Evolutionary conservation across 139 green algal species (phyloP), one percentile per base, ranked within the genome.

Genomic region (Micractinium sp.): DNA sequence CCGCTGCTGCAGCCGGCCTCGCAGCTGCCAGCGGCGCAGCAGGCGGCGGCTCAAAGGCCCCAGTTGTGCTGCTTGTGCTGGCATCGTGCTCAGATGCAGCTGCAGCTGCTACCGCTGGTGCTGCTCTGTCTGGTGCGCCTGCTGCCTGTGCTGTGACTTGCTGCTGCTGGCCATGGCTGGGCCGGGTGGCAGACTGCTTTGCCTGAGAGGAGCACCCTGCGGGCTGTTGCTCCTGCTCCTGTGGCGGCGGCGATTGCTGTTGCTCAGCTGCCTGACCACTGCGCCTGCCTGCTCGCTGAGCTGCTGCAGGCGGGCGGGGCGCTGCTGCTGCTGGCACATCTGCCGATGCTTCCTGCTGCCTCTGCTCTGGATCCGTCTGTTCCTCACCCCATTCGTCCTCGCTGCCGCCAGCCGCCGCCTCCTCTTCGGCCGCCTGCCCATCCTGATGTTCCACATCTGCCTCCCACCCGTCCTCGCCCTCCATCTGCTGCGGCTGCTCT

Each of bases 51-150:
- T 61, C 38, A 18, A 67, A 29, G 78, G 29, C 41, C 19, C 53
- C 18, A 29, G 78, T 29, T 23, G 41, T 67, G 78, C 78, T 84
- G 41, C 31, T 39, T 4, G 78, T 27, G 47, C 78, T 67, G 78
- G 41, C 78, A 3, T 36, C 77, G 39, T 33, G 33, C 16, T 81
- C 81, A 31, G 82, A n/a, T 60, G 25, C 33, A n/a, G 80, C 82
- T 78, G 61, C 35, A 15, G 60, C 82, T 77, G 61, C 82, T 86
- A 47, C 53, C 33, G 81, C 56, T 85, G 81, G 56, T 86, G 81
- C 60, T 86, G 56, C 22, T 31, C 14, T 29, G 47, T 41, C 41
- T 33, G 76, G 1, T 60, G 39, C 69, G 78, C 31, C 27, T n/a
- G 16, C 47, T 38, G 31, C 27, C n/a, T 29, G 71, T 85, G 41